Percentiles rank a stretch among this genome's conserved stretches.
These are phyloP conservation scores for Lachnellula occidentalis DNA, from an alignment of 2,329 filamentous ascomycete species.

Conservation along the genomic window DNA sequence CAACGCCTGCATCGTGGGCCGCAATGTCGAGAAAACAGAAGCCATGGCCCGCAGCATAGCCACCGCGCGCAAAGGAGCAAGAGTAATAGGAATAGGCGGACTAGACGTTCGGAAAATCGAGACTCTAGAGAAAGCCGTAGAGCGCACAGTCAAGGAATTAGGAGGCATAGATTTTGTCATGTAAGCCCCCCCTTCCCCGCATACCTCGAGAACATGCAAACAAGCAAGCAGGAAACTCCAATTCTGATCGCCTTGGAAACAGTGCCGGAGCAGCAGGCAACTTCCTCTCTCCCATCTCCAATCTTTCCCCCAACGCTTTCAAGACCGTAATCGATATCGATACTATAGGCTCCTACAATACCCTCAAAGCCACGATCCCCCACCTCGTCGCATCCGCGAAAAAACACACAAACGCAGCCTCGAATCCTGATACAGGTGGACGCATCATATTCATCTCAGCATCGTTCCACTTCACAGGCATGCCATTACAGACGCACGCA, in stretches of 20 bases:
- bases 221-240: not conserved
- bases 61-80: constrained; percentile 69
- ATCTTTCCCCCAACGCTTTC: constrained; percentile 83
- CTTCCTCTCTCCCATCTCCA: constrained; percentile 80
- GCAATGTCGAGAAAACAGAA: constrained; percentile 85
- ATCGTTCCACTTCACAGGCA: constrained; percentile 84
- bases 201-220: too few relatives aligned
- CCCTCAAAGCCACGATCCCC: constrained; percentile 83
- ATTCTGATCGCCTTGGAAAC: not conserved
- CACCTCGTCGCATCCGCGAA: constrained; percentile 71
- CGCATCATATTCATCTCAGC: constrained; percentile 88
- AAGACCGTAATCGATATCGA: constrained; percentile 96
- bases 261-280: constrained; percentile 94
- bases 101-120: constrained; percentile 72
- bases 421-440: constrained; percentile 58
- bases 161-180: constrained; percentile 90
- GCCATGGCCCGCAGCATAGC: constrained; percentile 75
- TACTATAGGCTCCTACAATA: constrained; percentile 89
- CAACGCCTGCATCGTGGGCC: constrained; percentile 88
- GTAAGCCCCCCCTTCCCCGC: constrained; percentile 41
- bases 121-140: constrained; percentile 66
- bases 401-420: constrained; percentile 52
- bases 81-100: constrained; percentile 80
- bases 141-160: constrained; percentile 74
- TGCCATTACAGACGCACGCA: constrained; percentile 84